phyloP scores from a whole-genome alignment of 1,284 basidiomycete genomes.

The Sporisorium iseilematis-ciliati region DNA sequence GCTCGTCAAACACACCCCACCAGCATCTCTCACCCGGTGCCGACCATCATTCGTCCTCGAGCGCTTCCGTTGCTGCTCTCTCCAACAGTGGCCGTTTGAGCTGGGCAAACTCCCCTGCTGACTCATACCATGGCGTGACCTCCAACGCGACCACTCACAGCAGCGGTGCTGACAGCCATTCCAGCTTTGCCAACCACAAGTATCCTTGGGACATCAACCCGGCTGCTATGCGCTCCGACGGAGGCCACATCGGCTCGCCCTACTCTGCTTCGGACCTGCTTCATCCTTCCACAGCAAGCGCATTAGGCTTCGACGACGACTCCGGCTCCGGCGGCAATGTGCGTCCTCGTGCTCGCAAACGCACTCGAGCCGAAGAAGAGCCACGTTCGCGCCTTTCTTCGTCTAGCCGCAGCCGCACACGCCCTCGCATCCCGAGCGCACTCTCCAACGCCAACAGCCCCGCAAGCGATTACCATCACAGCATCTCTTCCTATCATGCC shows the following conservation, averaged over 20 bases:
- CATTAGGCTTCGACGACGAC: slow-evolving; percentile 44
- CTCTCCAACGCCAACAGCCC: slow-evolving; percentile 45
- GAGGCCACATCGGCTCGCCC: slow-evolving; percentile 35
- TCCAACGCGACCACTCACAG: slow-evolving; percentile 53
- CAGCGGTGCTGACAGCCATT: slow-evolving; percentile 45
- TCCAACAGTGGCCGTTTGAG: slow-evolving; percentile 52
- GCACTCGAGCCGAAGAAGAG: slow-evolving; percentile 46
- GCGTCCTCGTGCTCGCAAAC: slow-evolving; percentile 43
- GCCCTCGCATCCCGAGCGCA: slow-evolving; percentile 40
- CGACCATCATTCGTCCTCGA: slow-evolving; percentile 49
- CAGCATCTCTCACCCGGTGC: slow-evolving; percentile 47
- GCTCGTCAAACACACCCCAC: slow-evolving; percentile 43
- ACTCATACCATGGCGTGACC: slow-evolving; percentile 47
- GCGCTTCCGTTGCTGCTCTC: slow-evolving; percentile 45
- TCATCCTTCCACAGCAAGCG: slow-evolving; percentile 44
- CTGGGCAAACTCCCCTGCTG: slow-evolving; percentile 51
- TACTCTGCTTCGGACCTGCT: slow-evolving; percentile 47
- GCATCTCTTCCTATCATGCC: slow-evolving; percentile 44
- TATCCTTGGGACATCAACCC: slow-evolving; percentile 45
- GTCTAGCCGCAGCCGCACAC: slow-evolving; percentile 44
- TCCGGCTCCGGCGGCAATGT: slow-evolving; percentile 51
- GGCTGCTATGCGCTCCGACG: slow-evolving; percentile 27
- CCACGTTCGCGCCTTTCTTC: slow-evolving; percentile 44
- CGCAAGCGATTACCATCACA: slow-evolving; percentile 48
- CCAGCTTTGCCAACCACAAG: slow-evolving; percentile 41